Conservation (phyloP, 176 grass and related monocot species). For the Zoysia pacifica region DNA sequence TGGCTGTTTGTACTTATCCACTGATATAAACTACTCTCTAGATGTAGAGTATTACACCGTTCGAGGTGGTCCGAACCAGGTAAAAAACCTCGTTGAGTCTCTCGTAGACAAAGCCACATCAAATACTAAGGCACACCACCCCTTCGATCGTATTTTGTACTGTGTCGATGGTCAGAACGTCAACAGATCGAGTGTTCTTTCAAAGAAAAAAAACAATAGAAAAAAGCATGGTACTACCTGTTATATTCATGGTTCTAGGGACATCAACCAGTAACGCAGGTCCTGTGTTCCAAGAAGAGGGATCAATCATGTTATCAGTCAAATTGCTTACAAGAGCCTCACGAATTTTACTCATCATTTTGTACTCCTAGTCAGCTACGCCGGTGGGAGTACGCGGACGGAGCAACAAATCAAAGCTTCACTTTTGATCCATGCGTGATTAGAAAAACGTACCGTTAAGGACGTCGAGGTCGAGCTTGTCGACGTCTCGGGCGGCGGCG, state of each 20-base stretch:
- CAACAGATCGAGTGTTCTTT: too few species aligned
- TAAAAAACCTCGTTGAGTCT: too few species aligned
- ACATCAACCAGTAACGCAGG: slow-evolving; percentile 86
- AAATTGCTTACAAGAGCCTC: neutral
- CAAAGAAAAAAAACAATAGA: neutral
- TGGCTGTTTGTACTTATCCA: too few species aligned
- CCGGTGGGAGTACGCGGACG: too few species aligned
- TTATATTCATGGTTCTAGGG: slow-evolving; percentile 77
- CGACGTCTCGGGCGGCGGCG: slow-evolving; percentile 67
- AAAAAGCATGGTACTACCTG: slow-evolving; percentile 65
- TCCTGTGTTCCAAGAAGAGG: slow-evolving; percentile 48
- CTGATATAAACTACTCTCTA: too few species aligned
- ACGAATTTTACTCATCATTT: neutral
- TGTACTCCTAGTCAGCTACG: neutral
- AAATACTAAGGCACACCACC: too few species aligned
- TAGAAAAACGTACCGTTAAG: slow-evolving; percentile 46
- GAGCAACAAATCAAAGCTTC: neutral
- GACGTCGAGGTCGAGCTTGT: slow-evolving; percentile 65
- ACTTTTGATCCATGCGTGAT: neutral
- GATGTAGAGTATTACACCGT: too few species aligned
- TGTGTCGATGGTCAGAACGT: too few species aligned
- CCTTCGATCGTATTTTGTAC: too few species aligned
- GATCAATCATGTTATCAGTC: slow-evolving; percentile 2
- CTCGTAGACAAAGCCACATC: too few species aligned
- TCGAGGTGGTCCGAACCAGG: too few species aligned